Evolutionary conservation across 768 basidiomycete genomes (phyloP), one percentile per base, ranked within the genome.

Genomic region (Boletus rubroflammeus): DNA sequence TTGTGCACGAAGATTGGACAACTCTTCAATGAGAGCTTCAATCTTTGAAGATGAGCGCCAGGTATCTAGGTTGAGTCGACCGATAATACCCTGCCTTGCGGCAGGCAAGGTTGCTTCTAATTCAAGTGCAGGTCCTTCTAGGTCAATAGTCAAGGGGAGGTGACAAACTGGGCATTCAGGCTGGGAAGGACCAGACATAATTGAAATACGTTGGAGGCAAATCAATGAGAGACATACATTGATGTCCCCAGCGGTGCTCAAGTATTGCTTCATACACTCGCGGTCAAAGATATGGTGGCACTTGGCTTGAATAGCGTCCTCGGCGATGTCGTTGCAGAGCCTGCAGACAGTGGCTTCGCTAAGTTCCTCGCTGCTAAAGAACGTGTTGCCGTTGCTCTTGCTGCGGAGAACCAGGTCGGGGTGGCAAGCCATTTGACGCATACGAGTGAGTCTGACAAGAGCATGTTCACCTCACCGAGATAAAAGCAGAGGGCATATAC

Each of bases 41-140:
- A 98, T 92, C 77, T 98, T 99, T 5, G 93, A 86, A n/a, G 92
- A 95, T 1, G 93, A 96, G 45, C 93, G 82, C 93, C 93, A 97
- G 43, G 83, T 85, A 60, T 91, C 84, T 17, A 98, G 75, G 67
- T 98, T 83, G 23, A 99, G 77, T 10, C 95, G 84, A 26, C 92
- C 92, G 14, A 99, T 81, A 47, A 99, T 98, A 38, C 97, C 97
- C 69, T 99, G 97, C 36, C 91, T 83, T 29, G 72, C 72, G 43
- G 66, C 65, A 15, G 68, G 60, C 6, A 64, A 53, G 11, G 73
- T 76, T 60, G 88, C 84, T 55, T 88, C 88, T 8, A 93, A 67
- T 67, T 98, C 96, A 19, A 98, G 73, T 0, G 95, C 88, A 25
- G 93, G 90, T 10, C 88, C 93, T 67, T 97, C 94, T n/a, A 98